Evolutionary conservation across 441 rosid species (phyloP).

Genomic region (Populus hybrid): DNA sequence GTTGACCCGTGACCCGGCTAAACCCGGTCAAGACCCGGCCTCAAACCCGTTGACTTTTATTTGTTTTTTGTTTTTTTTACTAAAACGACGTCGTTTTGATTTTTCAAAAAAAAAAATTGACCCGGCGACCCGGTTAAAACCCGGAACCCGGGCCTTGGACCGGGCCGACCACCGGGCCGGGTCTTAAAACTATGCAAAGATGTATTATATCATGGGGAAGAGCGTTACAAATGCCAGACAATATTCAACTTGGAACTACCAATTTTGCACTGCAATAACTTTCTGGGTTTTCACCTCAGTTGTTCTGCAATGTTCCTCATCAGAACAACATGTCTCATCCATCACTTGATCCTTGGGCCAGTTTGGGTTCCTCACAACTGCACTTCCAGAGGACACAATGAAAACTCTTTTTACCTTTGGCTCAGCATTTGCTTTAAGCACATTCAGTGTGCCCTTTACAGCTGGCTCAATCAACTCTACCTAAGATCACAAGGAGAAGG

Average conservation of each 20-base stretch:
- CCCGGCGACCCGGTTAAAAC: no score
- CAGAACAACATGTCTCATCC: slow-evolving; percentile 73
- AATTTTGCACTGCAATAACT: not conserved
- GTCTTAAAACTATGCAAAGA: no score
- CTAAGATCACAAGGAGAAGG: slow-evolving; percentile 27
- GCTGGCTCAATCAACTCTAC: slow-evolving; percentile 64
- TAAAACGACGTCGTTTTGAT: no score
- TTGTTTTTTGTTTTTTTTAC: no score
- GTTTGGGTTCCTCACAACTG: slow-evolving; percentile 51
- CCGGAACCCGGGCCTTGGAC: no score
- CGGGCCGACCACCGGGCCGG: no score
- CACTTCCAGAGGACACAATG: slow-evolving; percentile 52
- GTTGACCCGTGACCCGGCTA: no score
- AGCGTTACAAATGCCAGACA: not conserved
- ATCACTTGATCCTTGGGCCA: slow-evolving; percentile 47
- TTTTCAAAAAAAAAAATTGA: no score
- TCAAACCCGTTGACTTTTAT: no score
- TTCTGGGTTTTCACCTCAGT: slow-evolving; percentile 34
- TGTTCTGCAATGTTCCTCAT: slow-evolving; percentile 50
- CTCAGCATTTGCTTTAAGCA: slow-evolving; percentile 55
- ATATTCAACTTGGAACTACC: not conserved
- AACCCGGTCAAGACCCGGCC: no score
- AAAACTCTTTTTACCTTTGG: slow-evolving; percentile 56
- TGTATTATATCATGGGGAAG: not conserved
- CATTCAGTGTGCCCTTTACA: slow-evolving; percentile 48